Evolutionary conservation across 768 basidiomycete genomes (phyloP), one percentile per base, ranked within the genome.

Genomic region (Auricularia sp.): DNA sequence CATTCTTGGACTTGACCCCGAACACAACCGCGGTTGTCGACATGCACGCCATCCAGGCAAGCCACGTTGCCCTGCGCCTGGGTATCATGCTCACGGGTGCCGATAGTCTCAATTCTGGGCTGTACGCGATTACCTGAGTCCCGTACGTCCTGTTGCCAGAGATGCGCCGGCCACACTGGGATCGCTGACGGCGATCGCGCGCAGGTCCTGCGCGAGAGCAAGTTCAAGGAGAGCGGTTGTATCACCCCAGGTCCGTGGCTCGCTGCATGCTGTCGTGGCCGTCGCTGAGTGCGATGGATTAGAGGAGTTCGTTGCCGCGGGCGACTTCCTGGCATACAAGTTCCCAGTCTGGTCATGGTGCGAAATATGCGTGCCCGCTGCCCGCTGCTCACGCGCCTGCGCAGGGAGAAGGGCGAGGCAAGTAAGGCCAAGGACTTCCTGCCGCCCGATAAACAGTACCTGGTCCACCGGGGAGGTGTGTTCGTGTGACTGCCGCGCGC

Each of bases 301-400:
- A 91, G 96, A 99, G 85, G 97, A 98, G 76, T 98, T 97, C 72
- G 93, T 98, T 35, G 93, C 92, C 16, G 97, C 97, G 7, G 97
- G 97, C 63, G 97, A 99, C 75, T 98, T 98, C 77, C 79, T 99
- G 65, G 81, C 87, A 6, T 98, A 98, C 85, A 99, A 99, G 80
- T 99, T 99, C 76, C 92, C 93, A 11, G 93, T 97, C 33, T 99
- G 97, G 97, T 81, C 86, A 71, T 99, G 97, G 97, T 92, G 64
- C 69, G 89, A 14, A n/a, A 61, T 53, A 11, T 59, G 56, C 29
- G 18, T 23, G 7, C 7, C n/a, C 43, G 42, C 36, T 64, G 23
- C 62, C 21, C 11, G 58, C 35, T 29, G 16, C 39, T 21, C 23
- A 35, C 65, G 63, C 62, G 65, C 56, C 63, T 62, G 61, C 39